Evolutionary conservation across 164 flowering plant genomes (phyloP).

Genomic region (Stephania yunnanensis): DNA sequence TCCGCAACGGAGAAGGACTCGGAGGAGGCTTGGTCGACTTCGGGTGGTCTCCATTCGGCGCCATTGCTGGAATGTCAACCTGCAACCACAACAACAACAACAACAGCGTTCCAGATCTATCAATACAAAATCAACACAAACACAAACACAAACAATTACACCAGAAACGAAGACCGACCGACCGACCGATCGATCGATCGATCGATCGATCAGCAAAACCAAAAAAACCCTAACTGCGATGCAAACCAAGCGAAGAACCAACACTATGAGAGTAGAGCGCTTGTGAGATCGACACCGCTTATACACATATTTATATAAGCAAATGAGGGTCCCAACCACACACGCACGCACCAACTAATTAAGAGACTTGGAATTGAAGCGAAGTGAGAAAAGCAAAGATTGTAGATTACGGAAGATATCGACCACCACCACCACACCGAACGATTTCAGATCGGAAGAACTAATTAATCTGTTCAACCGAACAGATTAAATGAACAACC

Average conservation of each 20-base stretch:
- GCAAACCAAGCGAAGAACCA: neutral
- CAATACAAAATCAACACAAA: neutral
- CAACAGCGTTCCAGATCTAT: neutral
- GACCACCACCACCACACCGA: neutral
- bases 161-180: neutral
- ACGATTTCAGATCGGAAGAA: neutral
- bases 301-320: neutral
- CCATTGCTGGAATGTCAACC: constrained; percentile 39
- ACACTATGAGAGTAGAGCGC: neutral
- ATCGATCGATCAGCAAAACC: neutral
- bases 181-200: too few species aligned
- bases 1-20: constrained; percentile 69
- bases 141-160: neutral
- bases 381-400: neutral
- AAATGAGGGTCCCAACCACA: neutral
- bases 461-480: too few species aligned
- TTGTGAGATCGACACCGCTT: neutral
- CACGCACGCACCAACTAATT: neutral
- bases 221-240: neutral
- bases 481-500: too few species aligned
- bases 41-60: constrained; percentile 41
- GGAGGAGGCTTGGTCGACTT: constrained; percentile 59
- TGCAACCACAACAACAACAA: neutral
- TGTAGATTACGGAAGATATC: neutral
- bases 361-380: neutral